phyloP scores from a whole-genome alignment of 148 eudicot species.

The Mesembryanthemum crystallinum region DNA sequence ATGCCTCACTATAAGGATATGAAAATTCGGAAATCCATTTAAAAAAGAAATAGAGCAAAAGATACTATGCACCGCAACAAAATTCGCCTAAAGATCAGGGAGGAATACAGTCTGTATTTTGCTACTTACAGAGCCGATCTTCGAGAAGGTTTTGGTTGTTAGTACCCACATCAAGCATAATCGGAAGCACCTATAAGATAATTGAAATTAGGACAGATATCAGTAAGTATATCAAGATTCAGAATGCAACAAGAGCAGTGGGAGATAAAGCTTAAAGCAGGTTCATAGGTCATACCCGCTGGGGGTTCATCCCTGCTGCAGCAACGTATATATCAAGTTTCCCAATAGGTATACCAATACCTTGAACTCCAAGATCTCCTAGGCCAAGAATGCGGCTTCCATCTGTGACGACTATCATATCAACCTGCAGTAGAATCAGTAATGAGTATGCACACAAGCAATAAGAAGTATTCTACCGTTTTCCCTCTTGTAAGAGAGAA shows the following conservation, averaged over 20 bases:
- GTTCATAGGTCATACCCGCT: conserved; percentile 50
- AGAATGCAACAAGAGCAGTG: neutral
- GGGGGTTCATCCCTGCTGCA: conserved; percentile 98
- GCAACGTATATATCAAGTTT: conserved; percentile 98
- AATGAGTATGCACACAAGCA: conserved; percentile 14
- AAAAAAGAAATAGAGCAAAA: neutral
- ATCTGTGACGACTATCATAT: conserved; percentile 99
- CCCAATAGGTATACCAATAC: conserved; percentile 97
- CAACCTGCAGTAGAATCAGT: conserved; percentile 59
- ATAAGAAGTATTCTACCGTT: neutral
- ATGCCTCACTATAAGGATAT: neutral
- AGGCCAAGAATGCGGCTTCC: conserved; percentile 98
- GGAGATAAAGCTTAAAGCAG: conserved; percentile 4
- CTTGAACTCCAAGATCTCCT: conserved; percentile 99
- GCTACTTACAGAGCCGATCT: conserved; percentile 80
- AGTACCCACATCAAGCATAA: conserved; percentile 99
- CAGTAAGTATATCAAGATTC: neutral
- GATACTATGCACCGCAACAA: neutral
- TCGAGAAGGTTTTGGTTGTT: conserved; percentile 87
- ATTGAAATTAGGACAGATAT: neutral
- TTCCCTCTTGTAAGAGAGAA: neutral
- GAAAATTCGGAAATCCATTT: no score
- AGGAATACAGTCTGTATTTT: neutral
- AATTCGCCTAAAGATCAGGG: neutral
- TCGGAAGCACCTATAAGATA: conserved; percentile 67